These are phyloP conservation scores for Ophiostoma himal-ulmi DNA, from an alignment of 2,329 filamentous ascomycete genomes.

Conservation along the genomic window DNA sequence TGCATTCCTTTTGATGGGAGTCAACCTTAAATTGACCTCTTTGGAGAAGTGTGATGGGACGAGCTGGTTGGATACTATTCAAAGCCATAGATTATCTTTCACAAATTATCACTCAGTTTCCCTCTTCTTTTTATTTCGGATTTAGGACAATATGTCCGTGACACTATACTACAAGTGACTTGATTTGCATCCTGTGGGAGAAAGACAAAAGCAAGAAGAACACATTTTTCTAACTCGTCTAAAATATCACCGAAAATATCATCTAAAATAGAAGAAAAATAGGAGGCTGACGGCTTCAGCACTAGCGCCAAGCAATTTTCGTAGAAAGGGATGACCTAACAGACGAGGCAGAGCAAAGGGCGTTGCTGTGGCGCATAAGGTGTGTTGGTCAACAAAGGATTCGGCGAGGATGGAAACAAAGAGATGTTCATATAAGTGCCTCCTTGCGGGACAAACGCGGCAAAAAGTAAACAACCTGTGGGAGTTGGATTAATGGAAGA, in stretches of 20 bases:
- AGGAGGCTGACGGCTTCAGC: not conserved
- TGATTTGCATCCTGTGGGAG: too few relatives aligned
- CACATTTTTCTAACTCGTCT: too few relatives aligned
- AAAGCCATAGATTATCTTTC: not conserved
- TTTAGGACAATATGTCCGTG: too few relatives aligned
- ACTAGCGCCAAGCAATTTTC: not conserved
- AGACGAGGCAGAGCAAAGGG: not conserved
- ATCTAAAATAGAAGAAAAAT: not conserved
- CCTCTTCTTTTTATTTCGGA: not conserved
- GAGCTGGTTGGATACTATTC: not conserved
- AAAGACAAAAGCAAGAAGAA: too few relatives aligned
- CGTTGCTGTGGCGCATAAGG: not conserved
- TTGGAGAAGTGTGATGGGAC: not conserved
- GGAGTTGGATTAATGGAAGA: not conserved
- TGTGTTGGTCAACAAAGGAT: not conserved
- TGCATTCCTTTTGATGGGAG: not conserved
- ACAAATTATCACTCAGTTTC: not conserved
- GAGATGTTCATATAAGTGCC: not conserved
- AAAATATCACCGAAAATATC: too few relatives aligned
- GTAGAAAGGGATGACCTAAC: not conserved
- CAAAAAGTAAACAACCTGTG: not conserved
- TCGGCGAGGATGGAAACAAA: not conserved
- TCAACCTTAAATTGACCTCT: slow-evolving; percentile 7
- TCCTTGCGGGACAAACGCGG: not conserved
- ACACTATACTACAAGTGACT: too few relatives aligned